Percentiles rank a stretch among this genome's conserved stretches.
Evolutionary conservation across 768 basidiomycete species (phyloP).

Genomic region (Leccinum subgranulosum): DNA sequence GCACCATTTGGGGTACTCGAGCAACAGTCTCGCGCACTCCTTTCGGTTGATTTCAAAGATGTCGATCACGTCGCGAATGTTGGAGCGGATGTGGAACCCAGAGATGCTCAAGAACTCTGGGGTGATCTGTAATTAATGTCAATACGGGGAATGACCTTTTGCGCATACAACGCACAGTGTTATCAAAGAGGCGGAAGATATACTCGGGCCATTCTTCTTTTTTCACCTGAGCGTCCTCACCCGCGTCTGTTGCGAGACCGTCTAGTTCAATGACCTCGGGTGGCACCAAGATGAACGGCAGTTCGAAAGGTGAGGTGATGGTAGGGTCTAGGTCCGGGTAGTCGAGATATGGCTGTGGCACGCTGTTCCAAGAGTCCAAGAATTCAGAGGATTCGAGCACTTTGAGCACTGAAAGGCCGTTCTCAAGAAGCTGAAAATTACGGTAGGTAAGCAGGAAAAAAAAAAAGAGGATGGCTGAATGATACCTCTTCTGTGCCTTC

Average conservation of each 20-base stretch:
- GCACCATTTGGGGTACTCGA: constrained; percentile 86
- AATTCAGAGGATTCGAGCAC: constrained; percentile 62
- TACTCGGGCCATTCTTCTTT: constrained; percentile 84
- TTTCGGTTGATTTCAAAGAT: constrained; percentile 96
- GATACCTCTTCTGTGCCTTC: constrained; percentile 64
- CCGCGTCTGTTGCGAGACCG: constrained; percentile 60
- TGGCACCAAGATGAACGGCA: constrained; percentile 80
- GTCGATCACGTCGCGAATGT: constrained; percentile 73
- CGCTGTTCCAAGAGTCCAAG: constrained; percentile 49
- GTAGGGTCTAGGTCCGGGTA: constrained; percentile 42
- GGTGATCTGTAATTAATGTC: constrained; percentile 51
- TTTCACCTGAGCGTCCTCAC: constrained; percentile 69
- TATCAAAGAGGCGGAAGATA: constrained; percentile 65
- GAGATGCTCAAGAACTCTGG: constrained; percentile 69
- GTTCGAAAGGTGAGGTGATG: constrained; percentile 50
- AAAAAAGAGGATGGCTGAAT: background rate
- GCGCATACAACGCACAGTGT: constrained; percentile 36
- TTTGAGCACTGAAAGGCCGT: constrained; percentile 59
- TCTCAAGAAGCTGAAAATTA: constrained; percentile 64
- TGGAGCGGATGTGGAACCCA: constrained; percentile 77
- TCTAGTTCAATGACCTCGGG: constrained; percentile 86
- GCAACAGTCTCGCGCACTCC: constrained; percentile 83
- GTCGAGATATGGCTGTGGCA: constrained; percentile 63
- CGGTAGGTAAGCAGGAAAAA: background rate
- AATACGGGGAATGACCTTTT: background rate